Conservation (phyloP, 2,329 filamentous ascomycete genomes). For the Chaetomiaceae sp. region DNA sequence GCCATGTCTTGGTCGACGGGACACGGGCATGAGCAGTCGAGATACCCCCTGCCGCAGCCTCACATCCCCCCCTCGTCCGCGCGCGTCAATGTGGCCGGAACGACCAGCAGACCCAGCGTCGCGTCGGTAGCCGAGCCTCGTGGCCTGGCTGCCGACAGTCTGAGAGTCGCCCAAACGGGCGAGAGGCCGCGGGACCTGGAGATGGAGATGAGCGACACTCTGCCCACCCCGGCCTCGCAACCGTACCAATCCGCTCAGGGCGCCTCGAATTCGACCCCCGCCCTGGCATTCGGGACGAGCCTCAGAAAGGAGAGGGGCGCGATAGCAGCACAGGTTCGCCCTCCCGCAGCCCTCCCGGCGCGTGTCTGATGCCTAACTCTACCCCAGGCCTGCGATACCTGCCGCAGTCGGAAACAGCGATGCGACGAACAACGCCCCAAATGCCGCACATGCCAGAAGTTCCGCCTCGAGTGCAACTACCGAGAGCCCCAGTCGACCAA, state of each 20-base stretch:
- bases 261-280: constrained; percentile 4
- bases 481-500: constrained; percentile 59
- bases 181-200: constrained; percentile 3
- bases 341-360: background rate
- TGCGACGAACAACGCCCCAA: constrained; percentile 60
- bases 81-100: background rate
- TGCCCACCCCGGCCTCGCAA: constrained; percentile 12
- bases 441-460: constrained; percentile 54
- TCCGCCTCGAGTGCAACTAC: constrained; percentile 57
- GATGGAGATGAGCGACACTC: constrained; percentile 18
- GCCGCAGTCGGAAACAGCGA: constrained; percentile 57
- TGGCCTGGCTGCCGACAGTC: background rate
- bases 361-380: background rate
- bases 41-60: background rate
- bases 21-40: constrained; percentile 1
- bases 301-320: constrained; percentile 42
- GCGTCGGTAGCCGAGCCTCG: background rate
- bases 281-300: constrained; percentile 10
- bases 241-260: background rate
- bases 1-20: constrained; percentile 7
- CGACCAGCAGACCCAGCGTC: too few species aligned
- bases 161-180: background rate
- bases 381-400: constrained; percentile 54
- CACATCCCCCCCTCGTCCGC: background rate
- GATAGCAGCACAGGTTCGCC: constrained; percentile 44